Evolutionary conservation across 2,329 filamentous ascomycete genomes (phyloP).

Genomic region (Trichophyton schoenleinii): DNA sequence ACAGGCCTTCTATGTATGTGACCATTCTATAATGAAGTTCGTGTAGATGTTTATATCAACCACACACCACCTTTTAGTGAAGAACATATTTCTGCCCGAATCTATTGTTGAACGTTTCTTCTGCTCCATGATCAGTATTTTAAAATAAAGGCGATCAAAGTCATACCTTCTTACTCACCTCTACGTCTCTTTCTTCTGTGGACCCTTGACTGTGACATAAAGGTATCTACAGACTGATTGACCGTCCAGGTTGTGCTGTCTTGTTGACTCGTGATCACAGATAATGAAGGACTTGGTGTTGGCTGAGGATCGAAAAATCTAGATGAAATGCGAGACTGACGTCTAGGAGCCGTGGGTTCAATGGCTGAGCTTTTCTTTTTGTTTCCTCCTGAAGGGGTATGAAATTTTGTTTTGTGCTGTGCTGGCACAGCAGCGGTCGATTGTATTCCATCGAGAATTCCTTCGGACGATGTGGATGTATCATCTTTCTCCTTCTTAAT

Average conservation of each 20-base stretch:
- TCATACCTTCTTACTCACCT: slow-evolving; percentile 16
- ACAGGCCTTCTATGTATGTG: neutral
- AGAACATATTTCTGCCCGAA: slow-evolving; percentile 7
- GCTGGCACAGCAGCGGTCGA: neutral
- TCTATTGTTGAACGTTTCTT: slow-evolving; percentile 11
- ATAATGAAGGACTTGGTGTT: slow-evolving; percentile 17
- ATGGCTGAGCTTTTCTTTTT: slow-evolving; percentile 11
- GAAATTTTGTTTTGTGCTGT: slow-evolving; percentile 6
- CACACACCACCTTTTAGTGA: neutral
- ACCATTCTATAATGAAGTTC: neutral
- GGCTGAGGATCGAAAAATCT: slow-evolving; percentile 19
- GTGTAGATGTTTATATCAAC: neutral
- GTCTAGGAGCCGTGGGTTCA: slow-evolving; percentile 6
- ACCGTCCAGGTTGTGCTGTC: slow-evolving; percentile 6
- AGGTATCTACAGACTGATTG: slow-evolving; percentile 9
- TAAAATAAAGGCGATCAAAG: neutral
- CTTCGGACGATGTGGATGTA: slow-evolving; percentile 5
- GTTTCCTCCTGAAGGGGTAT: slow-evolving; percentile 2
- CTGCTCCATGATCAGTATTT: neutral
- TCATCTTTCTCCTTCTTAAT: neutral
- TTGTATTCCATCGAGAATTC: slow-evolving; percentile 12
- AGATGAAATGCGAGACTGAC: slow-evolving; percentile 14
- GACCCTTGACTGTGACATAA: slow-evolving; percentile 10
- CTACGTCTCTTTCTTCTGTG: slow-evolving; percentile 17
- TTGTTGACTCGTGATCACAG: slow-evolving; percentile 3